phyloP scores from a whole-genome alignment of 2,329 filamentous ascomycete genomes.

The Chaetomiaceae sp. region DNA sequence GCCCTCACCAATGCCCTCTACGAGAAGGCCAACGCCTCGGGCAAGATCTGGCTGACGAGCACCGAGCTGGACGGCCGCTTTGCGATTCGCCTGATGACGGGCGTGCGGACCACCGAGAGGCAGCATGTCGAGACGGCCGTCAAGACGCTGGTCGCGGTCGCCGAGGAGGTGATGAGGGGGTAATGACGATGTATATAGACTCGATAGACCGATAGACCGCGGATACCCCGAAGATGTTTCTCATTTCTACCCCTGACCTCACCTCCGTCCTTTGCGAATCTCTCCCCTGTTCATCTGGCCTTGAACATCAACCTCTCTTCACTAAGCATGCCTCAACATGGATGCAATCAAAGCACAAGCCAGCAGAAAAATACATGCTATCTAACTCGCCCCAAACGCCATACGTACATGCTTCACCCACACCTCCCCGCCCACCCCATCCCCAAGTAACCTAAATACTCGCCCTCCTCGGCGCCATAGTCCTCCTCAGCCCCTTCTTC shows the following conservation, averaged over 20 bases:
- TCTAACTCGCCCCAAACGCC: background rate
- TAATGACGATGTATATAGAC: background rate
- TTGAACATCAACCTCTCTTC: no score
- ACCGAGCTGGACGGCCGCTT: slow-evolving; percentile 69
- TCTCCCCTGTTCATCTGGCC: no score
- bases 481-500: slow-evolving; percentile 70
- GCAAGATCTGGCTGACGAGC: slow-evolving; percentile 78
- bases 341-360: no score
- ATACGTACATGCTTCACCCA: background rate
- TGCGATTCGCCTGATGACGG: slow-evolving; percentile 77
- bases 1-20: slow-evolving; percentile 69
- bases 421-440: background rate
- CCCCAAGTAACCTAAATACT: slow-evolving; percentile 54
- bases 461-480: slow-evolving; percentile 73
- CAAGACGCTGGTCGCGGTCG: slow-evolving; percentile 62
- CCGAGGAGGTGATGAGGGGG: slow-evolving; percentile 49
- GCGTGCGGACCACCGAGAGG: slow-evolving; percentile 64
- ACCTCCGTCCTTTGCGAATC: no score
- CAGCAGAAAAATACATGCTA: no score
- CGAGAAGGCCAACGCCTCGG: slow-evolving; percentile 66
- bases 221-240: no score
- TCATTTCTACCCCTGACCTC: no score
- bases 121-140: slow-evolving; percentile 70
- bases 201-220: background rate
- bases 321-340: no score